Conservation (phyloP, 768 basidiomycete genomes). For the Podaxis sp. region DNA sequence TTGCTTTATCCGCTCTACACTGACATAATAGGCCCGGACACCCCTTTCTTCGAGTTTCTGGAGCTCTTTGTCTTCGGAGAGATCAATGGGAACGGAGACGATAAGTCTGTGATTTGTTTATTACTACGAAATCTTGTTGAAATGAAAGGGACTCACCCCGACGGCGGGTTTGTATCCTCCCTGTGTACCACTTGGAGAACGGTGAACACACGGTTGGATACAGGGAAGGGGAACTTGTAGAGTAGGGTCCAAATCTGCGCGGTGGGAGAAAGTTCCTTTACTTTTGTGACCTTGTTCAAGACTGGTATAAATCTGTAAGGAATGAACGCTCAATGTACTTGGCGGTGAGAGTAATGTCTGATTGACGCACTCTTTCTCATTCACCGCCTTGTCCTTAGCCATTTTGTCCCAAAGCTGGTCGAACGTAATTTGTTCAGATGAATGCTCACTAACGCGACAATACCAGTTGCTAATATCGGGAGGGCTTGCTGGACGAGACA, state of each 20-base stretch:
- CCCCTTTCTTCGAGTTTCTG: slow-evolving; percentile 63
- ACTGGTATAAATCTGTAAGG: slow-evolving; percentile 59
- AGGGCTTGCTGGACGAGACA: slow-evolving; percentile 48
- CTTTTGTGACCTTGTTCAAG: slow-evolving; percentile 59
- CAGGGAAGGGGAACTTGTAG: slow-evolving; percentile 70
- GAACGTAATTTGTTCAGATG: slow-evolving; percentile 65
- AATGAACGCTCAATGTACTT: neutral
- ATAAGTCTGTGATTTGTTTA: slow-evolving; percentile 35
- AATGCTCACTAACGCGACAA: slow-evolving; percentile 66
- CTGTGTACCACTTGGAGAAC: slow-evolving; percentile 66
- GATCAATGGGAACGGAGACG: slow-evolving; percentile 70
- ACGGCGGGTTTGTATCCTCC: slow-evolving; percentile 46
- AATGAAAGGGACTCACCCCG: slow-evolving; percentile 48
- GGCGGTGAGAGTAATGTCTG: neutral
- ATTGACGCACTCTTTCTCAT: slow-evolving; percentile 63
- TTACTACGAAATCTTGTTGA: slow-evolving; percentile 22
- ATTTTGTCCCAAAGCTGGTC: slow-evolving; percentile 73
- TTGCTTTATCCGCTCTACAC: slow-evolving; percentile 66
- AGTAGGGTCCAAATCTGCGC: slow-evolving; percentile 70
- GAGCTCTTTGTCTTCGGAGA: slow-evolving; percentile 56
- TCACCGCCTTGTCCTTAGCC: slow-evolving; percentile 61
- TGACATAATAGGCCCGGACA: slow-evolving; percentile 66
- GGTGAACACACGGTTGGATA: slow-evolving; percentile 76
- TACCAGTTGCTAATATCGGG: slow-evolving; percentile 67
- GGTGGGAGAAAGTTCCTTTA: slow-evolving; percentile 64